A percentile compares a stretch with the other conserved stretches of the same genome.
These are phyloP conservation scores for Pistacia vera DNA, from an alignment of 345 rosid species.

Conservation along the genomic window DNA sequence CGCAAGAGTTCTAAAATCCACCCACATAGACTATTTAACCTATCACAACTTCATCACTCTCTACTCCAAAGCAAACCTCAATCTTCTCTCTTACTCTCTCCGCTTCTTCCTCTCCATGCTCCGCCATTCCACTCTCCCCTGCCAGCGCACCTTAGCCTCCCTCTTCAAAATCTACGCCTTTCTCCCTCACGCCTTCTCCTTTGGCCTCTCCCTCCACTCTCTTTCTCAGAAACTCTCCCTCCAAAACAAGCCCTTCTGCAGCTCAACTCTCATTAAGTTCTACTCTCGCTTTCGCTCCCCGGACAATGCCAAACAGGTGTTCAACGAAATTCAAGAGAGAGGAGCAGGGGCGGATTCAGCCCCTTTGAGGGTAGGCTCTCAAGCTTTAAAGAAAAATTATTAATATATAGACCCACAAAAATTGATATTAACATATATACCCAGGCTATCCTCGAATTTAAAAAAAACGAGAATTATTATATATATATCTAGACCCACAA, in stretches of 20 bases:
- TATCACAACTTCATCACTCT: slow-evolving; percentile 39
- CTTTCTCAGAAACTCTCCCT: slow-evolving; percentile 42
- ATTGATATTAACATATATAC: too few relatives aligned
- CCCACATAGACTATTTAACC: slow-evolving; percentile 20
- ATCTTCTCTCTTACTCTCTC: slow-evolving; percentile 20
- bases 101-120: slow-evolving; percentile 56
- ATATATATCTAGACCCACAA: too few relatives aligned
- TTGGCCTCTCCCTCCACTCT: slow-evolving; percentile 46
- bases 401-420: too few relatives aligned
- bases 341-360: neutral
- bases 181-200: slow-evolving; percentile 17
- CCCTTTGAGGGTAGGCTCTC: too few relatives aligned
- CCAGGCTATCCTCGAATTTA: too few relatives aligned
- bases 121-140: slow-evolving; percentile 41
- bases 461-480: too few relatives aligned
- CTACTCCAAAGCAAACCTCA: slow-evolving; percentile 38
- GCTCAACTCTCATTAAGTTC: slow-evolving; percentile 39
- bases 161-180: slow-evolving; percentile 47
- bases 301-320: slow-evolving; percentile 32
- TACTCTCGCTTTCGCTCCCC: slow-evolving; percentile 28
- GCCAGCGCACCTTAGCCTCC: slow-evolving; percentile 44
- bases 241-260: slow-evolving; percentile 31
- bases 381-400: too few relatives aligned
- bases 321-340: slow-evolving; percentile 40
- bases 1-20: slow-evolving; percentile 37